phyloP scores from a whole-genome alignment of 495 filamentous ascomycete species.

The Aspergillus cavernicola region DNA sequence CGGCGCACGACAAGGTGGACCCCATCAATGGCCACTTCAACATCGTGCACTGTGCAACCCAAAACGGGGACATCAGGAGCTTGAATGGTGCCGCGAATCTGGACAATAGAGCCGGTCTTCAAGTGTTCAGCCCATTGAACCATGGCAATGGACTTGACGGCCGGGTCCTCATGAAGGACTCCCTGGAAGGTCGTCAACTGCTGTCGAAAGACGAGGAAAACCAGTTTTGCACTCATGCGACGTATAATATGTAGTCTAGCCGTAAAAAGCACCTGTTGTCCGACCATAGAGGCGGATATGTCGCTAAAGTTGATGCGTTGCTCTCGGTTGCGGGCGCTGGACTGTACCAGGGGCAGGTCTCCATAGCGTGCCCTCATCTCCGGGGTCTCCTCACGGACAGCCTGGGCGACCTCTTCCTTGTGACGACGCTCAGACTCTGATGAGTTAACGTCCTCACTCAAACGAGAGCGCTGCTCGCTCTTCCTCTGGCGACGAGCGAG shows the following conservation, averaged over 20 bases:
- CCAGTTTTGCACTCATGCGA: conserved; percentile 83
- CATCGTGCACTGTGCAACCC: conserved; percentile 54
- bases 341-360: conserved; percentile 52
- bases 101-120: conserved; percentile 62
- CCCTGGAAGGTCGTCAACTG: conserved; percentile 75
- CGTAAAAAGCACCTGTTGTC: conserved; percentile 69
- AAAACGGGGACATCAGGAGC: conserved; percentile 55
- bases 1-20: conserved; percentile 53
- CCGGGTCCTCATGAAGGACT: conserved; percentile 53
- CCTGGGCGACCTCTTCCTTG: conserved; percentile 42
- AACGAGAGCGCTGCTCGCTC: conserved; percentile 41
- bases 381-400: conserved; percentile 34
- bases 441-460: conserved; percentile 49
- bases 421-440: conserved; percentile 43
- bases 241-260: conserved; percentile 80
- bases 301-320: conserved; percentile 46
- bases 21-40: conserved; percentile 45
- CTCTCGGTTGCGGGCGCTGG: conserved; percentile 32
- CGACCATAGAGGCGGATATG: conserved; percentile 54
- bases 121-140: conserved; percentile 68
- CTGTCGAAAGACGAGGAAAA: conserved; percentile 84
- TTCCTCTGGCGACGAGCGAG: conserved; percentile 42
- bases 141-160: conserved; percentile 55
- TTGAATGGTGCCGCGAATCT: conserved; percentile 61
- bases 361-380: conserved; percentile 62